Evolutionary conservation across 2,329 filamentous ascomycete genomes (phyloP).

Genomic region (Atkinsonella texensis): DNA sequence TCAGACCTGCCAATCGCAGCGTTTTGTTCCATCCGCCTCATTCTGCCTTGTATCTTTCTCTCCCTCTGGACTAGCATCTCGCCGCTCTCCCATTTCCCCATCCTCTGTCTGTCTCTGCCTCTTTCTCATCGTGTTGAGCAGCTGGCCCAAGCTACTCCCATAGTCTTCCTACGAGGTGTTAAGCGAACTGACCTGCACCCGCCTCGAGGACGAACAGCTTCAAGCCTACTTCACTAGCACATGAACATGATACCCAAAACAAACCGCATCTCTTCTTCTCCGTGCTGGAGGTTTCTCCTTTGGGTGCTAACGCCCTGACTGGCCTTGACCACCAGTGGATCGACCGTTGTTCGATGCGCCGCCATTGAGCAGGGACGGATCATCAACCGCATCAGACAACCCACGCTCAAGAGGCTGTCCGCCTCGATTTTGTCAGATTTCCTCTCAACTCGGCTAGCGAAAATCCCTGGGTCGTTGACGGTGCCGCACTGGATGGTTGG

Average conservation of each 20-base stretch:
- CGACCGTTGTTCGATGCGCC: background rate
- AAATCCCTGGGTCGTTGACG: background rate
- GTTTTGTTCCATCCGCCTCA: background rate
- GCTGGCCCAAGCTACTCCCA: background rate
- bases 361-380: background rate
- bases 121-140: background rate
- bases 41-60: background rate
- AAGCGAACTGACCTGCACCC: slow-evolving; percentile 2
- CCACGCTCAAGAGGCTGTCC: background rate
- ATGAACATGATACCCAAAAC: slow-evolving; percentile 29
- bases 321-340: background rate
- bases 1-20: slow-evolving; percentile 7
- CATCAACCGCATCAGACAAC: background rate
- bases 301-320: slow-evolving; percentile 28
- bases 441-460: background rate
- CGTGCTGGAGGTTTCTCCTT: slow-evolving; percentile 27
- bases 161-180: background rate
- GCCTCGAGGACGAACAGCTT: slow-evolving; percentile 3
- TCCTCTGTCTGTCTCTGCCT: background rate
- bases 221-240: slow-evolving; percentile 8
- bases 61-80: background rate
- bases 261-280: slow-evolving; percentile 25
- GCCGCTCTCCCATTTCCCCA: background rate
- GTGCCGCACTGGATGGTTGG: background rate
- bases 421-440: background rate